Percentiles rank a stretch among this genome's conserved stretches.
Evolutionary conservation across 2,329 filamentous ascomycete species (phyloP).

Genomic region (Chaetomiaceae sp.): DNA sequence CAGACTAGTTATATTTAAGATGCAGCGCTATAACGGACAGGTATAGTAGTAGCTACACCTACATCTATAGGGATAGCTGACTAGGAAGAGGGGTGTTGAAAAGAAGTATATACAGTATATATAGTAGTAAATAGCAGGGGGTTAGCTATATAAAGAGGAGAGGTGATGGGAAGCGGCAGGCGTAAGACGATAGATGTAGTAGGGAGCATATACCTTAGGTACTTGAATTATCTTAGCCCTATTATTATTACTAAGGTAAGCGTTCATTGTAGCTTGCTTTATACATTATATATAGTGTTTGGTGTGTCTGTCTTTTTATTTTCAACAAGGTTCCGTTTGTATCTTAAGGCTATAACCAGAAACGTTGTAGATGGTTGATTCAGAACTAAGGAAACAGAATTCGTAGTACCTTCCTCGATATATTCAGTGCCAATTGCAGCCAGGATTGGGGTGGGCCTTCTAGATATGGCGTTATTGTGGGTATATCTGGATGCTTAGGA

Average conservation of each 20-base stretch:
- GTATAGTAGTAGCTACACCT: constrained; percentile 19
- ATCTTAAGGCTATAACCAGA: too few relatives aligned
- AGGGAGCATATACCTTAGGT: constrained; percentile 22
- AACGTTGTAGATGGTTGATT: too few relatives aligned
- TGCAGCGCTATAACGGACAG: constrained; percentile 22
- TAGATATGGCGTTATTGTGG: too few relatives aligned
- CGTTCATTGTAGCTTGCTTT: too few relatives aligned
- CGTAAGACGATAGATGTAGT: constrained; percentile 2
- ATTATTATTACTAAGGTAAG: constrained; percentile 18
- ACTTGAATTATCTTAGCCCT: constrained; percentile 25
- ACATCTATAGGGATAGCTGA: background rate
- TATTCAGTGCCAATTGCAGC: too few relatives aligned
- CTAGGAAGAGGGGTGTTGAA: background rate
- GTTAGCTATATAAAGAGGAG: background rate
- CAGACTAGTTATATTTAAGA: constrained; percentile 17
- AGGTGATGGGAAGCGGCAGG: constrained; percentile 5
- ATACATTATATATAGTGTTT: constrained; percentile 11
- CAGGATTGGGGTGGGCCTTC: too few relatives aligned
- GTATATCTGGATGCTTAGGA: background rate
- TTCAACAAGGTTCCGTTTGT: too few relatives aligned
- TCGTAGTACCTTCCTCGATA: too few relatives aligned
- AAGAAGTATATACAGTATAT: too few relatives aligned
- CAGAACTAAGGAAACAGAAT: too few relatives aligned
- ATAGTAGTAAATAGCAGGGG: too few relatives aligned
- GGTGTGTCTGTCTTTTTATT: background rate